Evolutionary conservation across 352 stramenopile genomes (phyloP), one percentile per base, ranked within the genome.

Genomic region (Phytophthora hibernalis): DNA sequence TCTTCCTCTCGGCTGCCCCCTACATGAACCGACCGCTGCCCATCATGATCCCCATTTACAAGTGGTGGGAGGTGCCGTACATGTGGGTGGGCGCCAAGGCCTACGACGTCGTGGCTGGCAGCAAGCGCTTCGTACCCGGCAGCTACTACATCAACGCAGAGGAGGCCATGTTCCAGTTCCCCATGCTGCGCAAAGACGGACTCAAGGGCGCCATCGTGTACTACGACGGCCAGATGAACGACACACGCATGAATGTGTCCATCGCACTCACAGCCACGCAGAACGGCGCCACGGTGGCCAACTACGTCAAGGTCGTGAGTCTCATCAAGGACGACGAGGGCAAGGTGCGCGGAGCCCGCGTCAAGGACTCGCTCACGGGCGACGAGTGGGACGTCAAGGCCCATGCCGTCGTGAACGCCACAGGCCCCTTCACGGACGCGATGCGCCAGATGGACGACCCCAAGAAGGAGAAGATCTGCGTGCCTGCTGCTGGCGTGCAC

Each of bases 31-130:
- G 87, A 12, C 87, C 94, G 47, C 67, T 98, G 68, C 94, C 94
- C 12, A 98, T 98, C 80, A 98, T 98, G 92, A 98, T 98, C 66
- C 94, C 95, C 44, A 94, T 98, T 65, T 98, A 98, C 79, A 97
- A 81, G 60, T 98, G 92, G 93, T 98, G 91, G 92, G 89, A 98
- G 68, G 81, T 98, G 54, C 95, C 93, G 11, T 98, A 98, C 83
- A 97, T 98, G 82, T 98, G 87, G 90, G 87, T 84, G 5, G 95
- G 95, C 18, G 85, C 92, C 56, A 98, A 98, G 76, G 79, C 92
- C 28, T 98, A 98, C 70, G 95, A 98, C 60, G 54, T 98, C 13
- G 85, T 98, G 38, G 95, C 95, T 3, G 90, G 91, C 48, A 80
- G 61, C n/a, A 91, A 96, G 62, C 85, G 90, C 37, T 93, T 88